Evolutionary conservation across 2,329 filamentous ascomycete species (phyloP), one percentile per base, ranked within the genome.

Genomic region (Immersiporthe knoxdaviesiana): DNA sequence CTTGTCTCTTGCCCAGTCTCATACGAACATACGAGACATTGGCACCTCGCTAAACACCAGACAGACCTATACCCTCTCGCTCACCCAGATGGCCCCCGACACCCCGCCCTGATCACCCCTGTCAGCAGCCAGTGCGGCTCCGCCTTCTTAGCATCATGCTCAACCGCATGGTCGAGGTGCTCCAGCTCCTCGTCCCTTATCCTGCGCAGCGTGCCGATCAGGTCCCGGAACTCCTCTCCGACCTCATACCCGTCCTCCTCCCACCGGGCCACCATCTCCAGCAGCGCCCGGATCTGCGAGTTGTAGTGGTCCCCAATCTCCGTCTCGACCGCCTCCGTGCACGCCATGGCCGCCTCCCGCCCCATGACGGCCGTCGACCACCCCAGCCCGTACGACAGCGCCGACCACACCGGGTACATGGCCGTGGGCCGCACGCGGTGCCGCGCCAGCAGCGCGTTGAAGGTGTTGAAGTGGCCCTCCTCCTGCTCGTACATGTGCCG

Each of bases 401-500:
- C 84, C 58, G 91, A 88, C 96, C 96, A 99, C 2, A 97, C 72
- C 0, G 96, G 96, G 76, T 97, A 97, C 83, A 99, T 91, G 16
- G 91, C 92, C 0, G 96, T 97, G 0, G 96, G 96, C 0, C 96
- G 92, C 65, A 99, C 90, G 68, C 94, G 93, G 80, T 98, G 96
- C 76, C 90, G 91, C 24, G 92, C 89, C 5, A 98, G 84, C 35
- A 98, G 86, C 3, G 84, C 76, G 80, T 97, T 97, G 86, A 98
- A 99, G 47, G 90, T 96, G 4, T 83, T 80, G 74, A 98, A 90
- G 80, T 99, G 96, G 11, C 89, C 91, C 16, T 88, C 93, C 84
- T 99, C 96, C 79, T 99, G 96, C 76, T 96, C 93, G 84, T 97
- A 94, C 96, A 99, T 99, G 85, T 98, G 96, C 75, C 90, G 88